phyloP scores from a whole-genome alignment of 495 filamentous ascomycete species.

The Parathielavia appendiculata region DNA sequence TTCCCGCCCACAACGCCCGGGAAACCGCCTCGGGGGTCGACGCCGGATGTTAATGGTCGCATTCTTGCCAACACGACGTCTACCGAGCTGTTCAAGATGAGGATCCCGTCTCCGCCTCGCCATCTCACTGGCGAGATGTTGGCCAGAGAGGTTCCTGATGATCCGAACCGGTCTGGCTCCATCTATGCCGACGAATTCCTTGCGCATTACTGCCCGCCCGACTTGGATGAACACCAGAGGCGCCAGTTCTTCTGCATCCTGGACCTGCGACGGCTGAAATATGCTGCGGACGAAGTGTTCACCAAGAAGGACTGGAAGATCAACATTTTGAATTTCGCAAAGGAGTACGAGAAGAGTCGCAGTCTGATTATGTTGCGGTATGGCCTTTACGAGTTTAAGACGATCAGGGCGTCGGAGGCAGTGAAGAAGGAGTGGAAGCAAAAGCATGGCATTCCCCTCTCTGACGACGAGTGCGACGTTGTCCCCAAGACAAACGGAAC shows the following conservation, averaged over 20 bases:
- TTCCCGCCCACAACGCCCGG: slow-evolving; percentile 36
- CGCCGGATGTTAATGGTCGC: slow-evolving; percentile 28
- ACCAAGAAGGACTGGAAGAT: slow-evolving; percentile 50
- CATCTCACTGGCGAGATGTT: slow-evolving; percentile 44
- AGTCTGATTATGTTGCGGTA: slow-evolving; percentile 50
- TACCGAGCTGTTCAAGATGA: slow-evolving; percentile 44
- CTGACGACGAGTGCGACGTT: slow-evolving; percentile 29
- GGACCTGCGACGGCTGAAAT: slow-evolving; percentile 48
- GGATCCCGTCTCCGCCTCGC: slow-evolving; percentile 42
- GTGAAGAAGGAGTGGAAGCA: slow-evolving; percentile 47
- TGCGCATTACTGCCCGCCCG: slow-evolving; percentile 43
- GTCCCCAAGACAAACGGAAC: slow-evolving; percentile 20
- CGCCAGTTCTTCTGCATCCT: slow-evolving; percentile 52
- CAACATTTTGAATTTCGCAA: slow-evolving; percentile 48
- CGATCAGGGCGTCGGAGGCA: slow-evolving; percentile 43
- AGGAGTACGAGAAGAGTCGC: slow-evolving; percentile 51
- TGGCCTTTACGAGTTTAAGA: slow-evolving; percentile 51
- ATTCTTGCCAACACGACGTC: slow-evolving; percentile 36
- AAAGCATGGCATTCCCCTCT: slow-evolving; percentile 40
- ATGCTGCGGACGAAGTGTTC: slow-evolving; percentile 49
- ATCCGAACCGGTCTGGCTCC: slow-evolving; percentile 36
- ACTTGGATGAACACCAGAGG: slow-evolving; percentile 45
- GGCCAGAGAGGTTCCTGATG: slow-evolving; percentile 42
- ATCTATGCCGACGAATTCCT: slow-evolving; percentile 49
- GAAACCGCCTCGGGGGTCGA: slow-evolving; percentile 25